These are phyloP conservation scores for Bruguiera hainesii DNA, from an alignment of 441 rosid genomes.

Conservation along the genomic window DNA sequence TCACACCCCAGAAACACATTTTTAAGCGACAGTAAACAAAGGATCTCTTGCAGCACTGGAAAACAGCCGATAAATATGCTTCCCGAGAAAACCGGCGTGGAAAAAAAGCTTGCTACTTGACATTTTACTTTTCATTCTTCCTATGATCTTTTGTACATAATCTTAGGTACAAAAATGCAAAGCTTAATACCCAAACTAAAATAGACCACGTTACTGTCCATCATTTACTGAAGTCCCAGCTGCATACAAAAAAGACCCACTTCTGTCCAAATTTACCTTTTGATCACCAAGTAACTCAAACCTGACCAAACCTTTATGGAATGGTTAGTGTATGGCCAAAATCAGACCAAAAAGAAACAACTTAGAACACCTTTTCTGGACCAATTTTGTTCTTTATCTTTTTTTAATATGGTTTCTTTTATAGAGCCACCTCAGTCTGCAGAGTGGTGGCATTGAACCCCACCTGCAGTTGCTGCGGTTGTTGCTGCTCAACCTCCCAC, in stretches of 20 bases:
- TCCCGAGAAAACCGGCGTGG: constrained; percentile 15
- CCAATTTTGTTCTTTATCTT: constrained; percentile 5
- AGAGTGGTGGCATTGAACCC: constrained; percentile 51
- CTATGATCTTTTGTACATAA: constrained; percentile 25
- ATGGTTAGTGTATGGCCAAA: constrained; percentile 30
- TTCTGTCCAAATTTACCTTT: constrained; percentile 17
- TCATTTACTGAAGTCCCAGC: neutral
- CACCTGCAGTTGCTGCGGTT: constrained; percentile 43
- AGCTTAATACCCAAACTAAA: neutral
- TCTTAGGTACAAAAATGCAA: constrained; percentile 22
- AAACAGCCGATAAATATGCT: constrained; percentile 10
- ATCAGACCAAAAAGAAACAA: constrained; percentile 5
- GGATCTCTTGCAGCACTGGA: no score
- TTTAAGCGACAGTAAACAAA: no score
- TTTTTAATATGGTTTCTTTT: constrained; percentile 23
- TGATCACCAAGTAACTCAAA: constrained; percentile 22
- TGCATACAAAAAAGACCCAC: constrained; percentile 8
- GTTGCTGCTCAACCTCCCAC: constrained; percentile 69
- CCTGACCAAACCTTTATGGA: constrained; percentile 25
- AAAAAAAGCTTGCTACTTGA: constrained; percentile 34
- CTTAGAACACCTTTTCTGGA: constrained; percentile 17
- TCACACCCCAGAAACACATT: no score
- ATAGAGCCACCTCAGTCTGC: constrained; percentile 64
- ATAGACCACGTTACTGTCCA: neutral
- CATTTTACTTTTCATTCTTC: constrained; percentile 32